Percentiles rank a stretch among this genome's conserved stretches.
These are phyloP conservation scores for Populus hybrid DNA, from an alignment of 441 rosid genomes.

Conservation along the genomic window DNA sequence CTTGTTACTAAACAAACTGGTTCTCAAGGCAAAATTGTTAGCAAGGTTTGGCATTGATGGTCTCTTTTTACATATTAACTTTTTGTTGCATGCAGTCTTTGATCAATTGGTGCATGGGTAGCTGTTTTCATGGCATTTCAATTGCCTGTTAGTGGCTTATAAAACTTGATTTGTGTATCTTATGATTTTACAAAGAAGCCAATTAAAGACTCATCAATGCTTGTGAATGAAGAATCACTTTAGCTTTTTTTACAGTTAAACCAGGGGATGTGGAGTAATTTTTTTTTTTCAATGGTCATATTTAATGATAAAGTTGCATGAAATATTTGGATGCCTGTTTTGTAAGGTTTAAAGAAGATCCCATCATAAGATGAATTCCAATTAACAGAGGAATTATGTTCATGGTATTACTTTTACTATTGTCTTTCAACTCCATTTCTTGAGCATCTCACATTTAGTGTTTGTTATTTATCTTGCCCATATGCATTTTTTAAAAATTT, in stretches of 20 bases:
- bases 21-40: slow-evolving; percentile 94
- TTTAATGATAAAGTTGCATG: neutral
- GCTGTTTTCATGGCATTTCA: neutral
- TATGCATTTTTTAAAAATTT: neutral
- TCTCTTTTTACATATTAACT: no score
- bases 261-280: no score
- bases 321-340: neutral
- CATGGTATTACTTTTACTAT: neutral
- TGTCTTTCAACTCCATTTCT: neutral
- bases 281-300: neutral
- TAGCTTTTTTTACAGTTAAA: neutral
- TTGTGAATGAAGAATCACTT: neutral
- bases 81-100: neutral
- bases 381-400: neutral
- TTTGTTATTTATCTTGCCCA: neutral
- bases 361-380: neutral
- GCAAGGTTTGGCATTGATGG: slow-evolving; percentile 81
- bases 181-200: no score
- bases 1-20: slow-evolving; percentile 99
- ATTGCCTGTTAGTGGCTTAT: neutral
- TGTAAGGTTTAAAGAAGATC: neutral
- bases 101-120: neutral
- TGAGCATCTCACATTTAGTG: neutral
- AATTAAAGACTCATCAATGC: no score
- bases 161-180: no score